phyloP scores from a whole-genome alignment of 352 stramenopile species.

The Pythium periplocum region DNA sequence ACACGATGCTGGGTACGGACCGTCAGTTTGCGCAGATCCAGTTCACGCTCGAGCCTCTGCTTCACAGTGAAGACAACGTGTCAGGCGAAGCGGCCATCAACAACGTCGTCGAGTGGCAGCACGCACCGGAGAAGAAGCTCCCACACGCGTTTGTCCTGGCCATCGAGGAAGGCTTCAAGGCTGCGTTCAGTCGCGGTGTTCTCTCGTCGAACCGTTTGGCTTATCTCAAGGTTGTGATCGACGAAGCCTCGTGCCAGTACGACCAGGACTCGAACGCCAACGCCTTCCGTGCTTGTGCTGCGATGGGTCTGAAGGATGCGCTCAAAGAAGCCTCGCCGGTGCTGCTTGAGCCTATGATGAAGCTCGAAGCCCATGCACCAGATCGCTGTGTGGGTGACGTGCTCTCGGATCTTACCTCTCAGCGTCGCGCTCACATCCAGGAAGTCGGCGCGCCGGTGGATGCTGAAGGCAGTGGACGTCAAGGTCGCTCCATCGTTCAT shows the following conservation, averaged over 20 bases:
- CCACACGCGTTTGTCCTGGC: slow-evolving; percentile 57
- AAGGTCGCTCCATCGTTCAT: slow-evolving; percentile 51
- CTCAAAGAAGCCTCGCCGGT: slow-evolving; percentile 44
- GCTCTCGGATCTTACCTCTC: slow-evolving; percentile 68
- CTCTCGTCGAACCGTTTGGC: slow-evolving; percentile 54
- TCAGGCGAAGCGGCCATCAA: slow-evolving; percentile 26
- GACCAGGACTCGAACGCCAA: slow-evolving; percentile 62
- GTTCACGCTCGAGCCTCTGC: slow-evolving; percentile 41
- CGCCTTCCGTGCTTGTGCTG: slow-evolving; percentile 52
- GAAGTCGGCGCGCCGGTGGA: slow-evolving; percentile 37
- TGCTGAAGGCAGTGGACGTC: slow-evolving; percentile 16
- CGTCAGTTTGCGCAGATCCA: slow-evolving; percentile 67
- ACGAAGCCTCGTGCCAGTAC: slow-evolving; percentile 53
- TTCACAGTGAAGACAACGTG: slow-evolving; percentile 17
- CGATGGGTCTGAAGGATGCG: slow-evolving; percentile 50
- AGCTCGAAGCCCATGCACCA: slow-evolving; percentile 59
- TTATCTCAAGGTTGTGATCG: slow-evolving; percentile 57
- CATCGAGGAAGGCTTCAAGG: slow-evolving; percentile 60
- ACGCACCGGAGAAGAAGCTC: slow-evolving; percentile 46
- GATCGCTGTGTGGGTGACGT: slow-evolving; percentile 66
- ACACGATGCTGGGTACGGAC: slow-evolving; percentile 63
- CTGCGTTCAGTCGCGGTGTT: slow-evolving; percentile 52
- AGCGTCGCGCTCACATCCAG: slow-evolving; percentile 60
- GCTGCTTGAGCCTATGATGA: slow-evolving; percentile 76
- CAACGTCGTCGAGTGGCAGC: slow-evolving; percentile 56